phyloP scores from a whole-genome alignment of 1,284 basidiomycete species.

The Phellopilus nigrolimitatus region DNA sequence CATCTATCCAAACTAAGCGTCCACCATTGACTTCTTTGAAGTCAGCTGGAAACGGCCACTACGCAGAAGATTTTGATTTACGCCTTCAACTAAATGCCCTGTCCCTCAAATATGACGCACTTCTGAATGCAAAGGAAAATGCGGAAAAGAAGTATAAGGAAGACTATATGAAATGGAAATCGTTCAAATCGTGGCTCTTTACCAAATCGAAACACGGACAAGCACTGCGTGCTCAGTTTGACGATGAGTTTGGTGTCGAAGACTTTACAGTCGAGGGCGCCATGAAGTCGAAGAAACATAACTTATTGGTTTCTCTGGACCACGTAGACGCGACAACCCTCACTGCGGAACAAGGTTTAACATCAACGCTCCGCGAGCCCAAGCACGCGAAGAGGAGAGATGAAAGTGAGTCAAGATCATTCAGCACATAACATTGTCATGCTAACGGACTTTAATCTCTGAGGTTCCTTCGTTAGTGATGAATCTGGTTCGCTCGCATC shows the following conservation, averaged over 20 bases:
- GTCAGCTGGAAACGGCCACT: background rate
- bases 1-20: background rate
- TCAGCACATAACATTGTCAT: too few species aligned
- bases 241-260: slow-evolving; percentile 16
- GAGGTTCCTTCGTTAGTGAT: too few species aligned
- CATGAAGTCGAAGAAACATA: background rate
- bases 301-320: too few species aligned
- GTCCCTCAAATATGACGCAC: slow-evolving; percentile 33
- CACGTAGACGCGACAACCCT: too few species aligned
- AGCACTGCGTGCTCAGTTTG: slow-evolving; percentile 22
- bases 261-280: background rate
- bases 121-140: slow-evolving; percentile 35
- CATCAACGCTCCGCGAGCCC: too few species aligned
- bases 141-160: slow-evolving; percentile 41
- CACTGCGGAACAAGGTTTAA: too few species aligned
- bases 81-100: background rate
- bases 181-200: slow-evolving; percentile 41
- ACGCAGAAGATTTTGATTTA: background rate
- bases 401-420: too few species aligned
- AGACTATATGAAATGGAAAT: slow-evolving; percentile 47
- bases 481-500: too few species aligned
- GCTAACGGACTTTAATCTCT: too few species aligned
- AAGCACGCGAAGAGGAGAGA: too few species aligned
- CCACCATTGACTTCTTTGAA: background rate
- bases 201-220: slow-evolving; percentile 30